These are phyloP conservation scores for Caryopteris hybrid DNA, from an alignment of 305 asterid genomes.

Conservation along the genomic window DNA sequence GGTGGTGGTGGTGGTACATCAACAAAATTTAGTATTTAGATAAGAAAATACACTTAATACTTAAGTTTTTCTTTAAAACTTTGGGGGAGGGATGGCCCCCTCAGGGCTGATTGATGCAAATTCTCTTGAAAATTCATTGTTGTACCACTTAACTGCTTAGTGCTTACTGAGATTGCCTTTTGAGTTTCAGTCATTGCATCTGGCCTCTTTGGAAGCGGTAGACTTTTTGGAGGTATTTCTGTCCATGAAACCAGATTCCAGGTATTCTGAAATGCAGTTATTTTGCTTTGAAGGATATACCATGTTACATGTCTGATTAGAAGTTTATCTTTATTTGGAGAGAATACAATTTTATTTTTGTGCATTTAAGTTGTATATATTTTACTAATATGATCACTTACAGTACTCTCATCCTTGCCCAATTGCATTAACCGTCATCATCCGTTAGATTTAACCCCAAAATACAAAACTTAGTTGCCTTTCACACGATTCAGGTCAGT, in stretches of 20 bases:
- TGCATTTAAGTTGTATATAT: background rate
- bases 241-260: conserved; percentile 74
- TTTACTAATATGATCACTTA: background rate
- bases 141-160: background rate
- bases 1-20: too few species aligned
- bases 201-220: conserved; percentile 67
- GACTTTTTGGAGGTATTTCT: conserved; percentile 69
- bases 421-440: background rate
- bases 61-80: too few species aligned
- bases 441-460: background rate
- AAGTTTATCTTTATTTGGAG: background rate
- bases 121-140: background rate
- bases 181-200: conserved; percentile 48
- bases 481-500: background rate
- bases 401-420: background rate
- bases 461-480: background rate
- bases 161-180: conserved; percentile 6
- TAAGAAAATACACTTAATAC: too few species aligned
- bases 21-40: too few species aligned
- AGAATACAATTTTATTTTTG: conserved; percentile 1
- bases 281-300: background rate
- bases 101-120: conserved; percentile 2
- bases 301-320: background rate
- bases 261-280: conserved; percentile 34
- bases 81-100: too few species aligned